Percentiles rank a stretch among this genome's conserved stretches.
phyloP scores from a whole-genome alignment of 345 rosid species.

The Bruguiera sexangula region DNA sequence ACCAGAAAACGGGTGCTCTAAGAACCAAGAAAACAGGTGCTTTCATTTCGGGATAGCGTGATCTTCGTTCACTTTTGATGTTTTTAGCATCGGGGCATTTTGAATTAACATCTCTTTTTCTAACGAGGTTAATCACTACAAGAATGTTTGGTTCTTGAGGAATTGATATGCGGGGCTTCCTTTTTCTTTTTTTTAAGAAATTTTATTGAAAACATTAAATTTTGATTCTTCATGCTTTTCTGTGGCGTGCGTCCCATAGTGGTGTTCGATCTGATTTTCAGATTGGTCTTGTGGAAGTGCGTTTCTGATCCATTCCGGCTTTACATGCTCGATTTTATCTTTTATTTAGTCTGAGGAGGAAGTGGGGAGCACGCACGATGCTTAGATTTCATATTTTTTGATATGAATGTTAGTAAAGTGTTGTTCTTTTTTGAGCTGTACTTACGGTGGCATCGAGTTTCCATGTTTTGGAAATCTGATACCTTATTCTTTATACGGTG shows the following conservation, averaged over 20 bases:
- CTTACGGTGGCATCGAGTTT: slow-evolving; percentile 6
- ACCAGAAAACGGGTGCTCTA: slow-evolving; percentile 32
- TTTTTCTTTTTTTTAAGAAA: not conserved
- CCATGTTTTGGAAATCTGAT: slow-evolving; percentile 19
- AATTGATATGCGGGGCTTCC: slow-evolving; percentile 8
- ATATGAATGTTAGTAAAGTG: slow-evolving; percentile 6
- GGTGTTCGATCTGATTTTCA: slow-evolving; percentile 38
- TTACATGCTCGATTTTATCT: slow-evolving; percentile 3
- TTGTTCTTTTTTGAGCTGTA: not conserved
- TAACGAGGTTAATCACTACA: slow-evolving; percentile 1
- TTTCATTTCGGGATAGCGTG: not conserved
- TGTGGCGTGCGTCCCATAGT: not conserved
- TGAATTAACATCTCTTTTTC: slow-evolving; percentile 16
- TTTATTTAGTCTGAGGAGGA: slow-evolving; percentile 18
- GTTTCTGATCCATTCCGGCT: slow-evolving; percentile 18
- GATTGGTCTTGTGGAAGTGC: not conserved
- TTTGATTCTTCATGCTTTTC: slow-evolving; percentile 6
- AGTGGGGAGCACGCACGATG: slow-evolving; percentile 12
- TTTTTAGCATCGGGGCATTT: slow-evolving; percentile 17
- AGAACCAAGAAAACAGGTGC: not conserved
- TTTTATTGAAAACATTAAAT: slow-evolving; percentile 4
- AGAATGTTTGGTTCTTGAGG: slow-evolving; percentile 8
- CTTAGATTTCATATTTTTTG: slow-evolving; percentile 6
- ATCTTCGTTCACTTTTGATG: slow-evolving; percentile 9
- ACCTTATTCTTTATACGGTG: no score